Evolutionary conservation across 1,139 yeast genomes (phyloP).

Genomic region (Yamadazyma taylorii): DNA sequence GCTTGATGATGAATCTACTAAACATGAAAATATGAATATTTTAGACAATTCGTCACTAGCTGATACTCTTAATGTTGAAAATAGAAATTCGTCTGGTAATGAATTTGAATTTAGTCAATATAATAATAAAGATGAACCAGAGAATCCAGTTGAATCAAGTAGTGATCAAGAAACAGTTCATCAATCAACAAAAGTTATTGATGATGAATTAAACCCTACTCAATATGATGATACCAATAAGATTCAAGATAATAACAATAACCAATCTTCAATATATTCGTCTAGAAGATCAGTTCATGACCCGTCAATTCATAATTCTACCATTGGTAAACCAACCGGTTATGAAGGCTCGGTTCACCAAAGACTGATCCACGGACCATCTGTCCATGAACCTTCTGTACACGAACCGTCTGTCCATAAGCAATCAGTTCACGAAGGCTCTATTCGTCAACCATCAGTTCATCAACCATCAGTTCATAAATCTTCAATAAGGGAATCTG

Average conservation of each 20-base stretch:
- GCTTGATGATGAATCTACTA: constrained; percentile 1
- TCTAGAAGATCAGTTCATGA: too few species aligned
- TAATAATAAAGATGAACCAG: neutral
- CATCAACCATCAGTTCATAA: neutral
- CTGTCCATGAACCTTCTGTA: neutral
- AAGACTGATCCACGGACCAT: neutral
- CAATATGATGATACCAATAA: too few species aligned
- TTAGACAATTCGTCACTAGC: constrained; percentile 13
- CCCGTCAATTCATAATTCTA: too few species aligned
- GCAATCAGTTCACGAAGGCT: neutral
- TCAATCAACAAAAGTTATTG: neutral
- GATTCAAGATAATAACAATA: too few species aligned
- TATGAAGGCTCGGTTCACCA: neutral
- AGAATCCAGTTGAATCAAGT: neutral
- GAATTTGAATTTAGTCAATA: constrained; percentile 2
- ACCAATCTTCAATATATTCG: too few species aligned
- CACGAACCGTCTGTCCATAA: neutral
- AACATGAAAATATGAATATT: constrained; percentile 6
- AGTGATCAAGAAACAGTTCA: constrained; percentile 7
- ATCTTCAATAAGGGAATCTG: neutral
- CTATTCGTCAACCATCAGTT: neutral
- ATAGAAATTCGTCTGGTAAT: neutral
- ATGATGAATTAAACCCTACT: neutral
- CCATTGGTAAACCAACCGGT: too few species aligned
- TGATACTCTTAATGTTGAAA: constrained; percentile 8